Base-by-base conservation (phyloP, 164 flowering plant genomes). In the Annona squamosa region DNA sequence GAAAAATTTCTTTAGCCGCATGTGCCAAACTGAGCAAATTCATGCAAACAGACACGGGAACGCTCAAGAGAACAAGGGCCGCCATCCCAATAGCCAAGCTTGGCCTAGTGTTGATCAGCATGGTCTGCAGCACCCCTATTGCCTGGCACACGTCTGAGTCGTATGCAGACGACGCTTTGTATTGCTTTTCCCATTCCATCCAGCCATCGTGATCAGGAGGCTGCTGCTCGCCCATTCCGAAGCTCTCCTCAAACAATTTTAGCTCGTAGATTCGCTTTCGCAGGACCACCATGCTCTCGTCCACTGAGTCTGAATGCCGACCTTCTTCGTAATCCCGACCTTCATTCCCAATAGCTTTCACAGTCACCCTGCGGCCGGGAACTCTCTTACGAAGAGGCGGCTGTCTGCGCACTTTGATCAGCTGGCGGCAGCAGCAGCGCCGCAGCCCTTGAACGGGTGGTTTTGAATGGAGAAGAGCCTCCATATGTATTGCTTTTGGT, bases 141-240 rank as follows among this genome's bases (percentile, higher is more conserved):
- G 73, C 75, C 19, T 81, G 75, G 67, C 87, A 87, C 2, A 89
- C 75, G 4, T 78, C 45, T 1, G 85, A 56, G 63, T 85, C 84
- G 61, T 84, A 84, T 26, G 37, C 37, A 26, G 37, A 26, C 10
- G 45, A 69, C 1, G 79, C 46, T 57, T 78, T 84, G 19, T 61
- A 85, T 4, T 71, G 73, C 78, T 87, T 89, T 83, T 89, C 92
- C 90, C 90, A 89, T 0, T 82, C 83, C 85, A 81, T 81, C 90
- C 92, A 87, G 63, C 84, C 70, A 0, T 26, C 37, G 1, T 26
- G 37, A 26, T 26, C 37, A 26, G 79, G 26, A 0, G 88, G 92
- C 44, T 86, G 81, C 77, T 26, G 37, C 37, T 84, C 37, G 37
- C 37, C 37, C 37, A 26, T 26, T 26, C 37, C 84, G 59, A 76